Evolutionary conservation across 805 yeast species (phyloP).

Genomic region (Starmera caribaea): DNA sequence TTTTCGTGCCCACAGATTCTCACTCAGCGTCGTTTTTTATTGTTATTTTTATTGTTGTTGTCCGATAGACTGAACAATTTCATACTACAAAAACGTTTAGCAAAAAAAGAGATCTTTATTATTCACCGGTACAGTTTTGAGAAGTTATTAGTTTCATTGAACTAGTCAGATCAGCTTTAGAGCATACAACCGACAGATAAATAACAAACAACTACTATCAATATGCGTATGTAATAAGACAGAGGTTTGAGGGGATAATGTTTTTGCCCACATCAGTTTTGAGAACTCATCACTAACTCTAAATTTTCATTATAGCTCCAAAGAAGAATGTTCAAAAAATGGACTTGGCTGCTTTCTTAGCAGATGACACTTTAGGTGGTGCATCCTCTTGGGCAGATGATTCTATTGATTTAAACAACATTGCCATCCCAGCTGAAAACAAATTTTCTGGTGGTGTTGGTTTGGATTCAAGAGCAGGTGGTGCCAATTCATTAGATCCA

Average conservation of each 20-base stretch:
- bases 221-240: no score
- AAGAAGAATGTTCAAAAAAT: conserved; percentile 54
- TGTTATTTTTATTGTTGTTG: no score
- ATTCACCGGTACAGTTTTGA: no score
- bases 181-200: no score
- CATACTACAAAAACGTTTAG: not conserved
- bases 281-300: conserved; percentile 1
- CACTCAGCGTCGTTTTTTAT: not conserved
- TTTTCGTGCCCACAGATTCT: not conserved
- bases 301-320: conserved; percentile 41
- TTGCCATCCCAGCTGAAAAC: conserved; percentile 39
- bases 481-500: conserved; percentile 27
- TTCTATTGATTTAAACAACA: conserved; percentile 60
- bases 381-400: conserved; percentile 41
- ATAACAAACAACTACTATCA: no score
- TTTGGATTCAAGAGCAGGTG: conserved; percentile 18
- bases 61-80: no score
- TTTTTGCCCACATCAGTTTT: no score
- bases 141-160: no score
- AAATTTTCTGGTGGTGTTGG: conserved; percentile 18
- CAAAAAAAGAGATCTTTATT: not conserved
- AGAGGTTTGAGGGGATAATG: no score
- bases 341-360: conserved; percentile 81
- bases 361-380: conserved; percentile 63
- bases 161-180: no score